Base-by-base conservation (phyloP, 257 asterid species). In the Rhazya stricta region DNA sequence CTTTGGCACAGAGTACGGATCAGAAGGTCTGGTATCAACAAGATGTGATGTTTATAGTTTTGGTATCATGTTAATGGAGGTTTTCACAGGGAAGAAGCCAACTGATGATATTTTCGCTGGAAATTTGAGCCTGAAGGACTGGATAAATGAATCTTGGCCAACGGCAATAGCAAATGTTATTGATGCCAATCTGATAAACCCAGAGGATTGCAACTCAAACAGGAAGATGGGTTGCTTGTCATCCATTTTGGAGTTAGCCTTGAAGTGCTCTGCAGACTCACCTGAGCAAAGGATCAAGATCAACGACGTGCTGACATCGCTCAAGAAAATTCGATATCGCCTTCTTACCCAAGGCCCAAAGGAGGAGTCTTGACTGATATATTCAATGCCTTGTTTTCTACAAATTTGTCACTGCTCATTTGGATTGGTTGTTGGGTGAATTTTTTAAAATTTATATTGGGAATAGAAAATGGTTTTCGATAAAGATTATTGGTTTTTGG, bases 41-140 rank as follows among this genome's bases (percentile, higher is more conserved):
- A 79, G 75, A 53, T 77, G 87, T 9, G 91, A 87, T 43, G 60
- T 85, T 66, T 83, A 85, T 66, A 80, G 91, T 65, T 83, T 46
- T 0, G 89, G 90, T 5, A 53, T 85, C 56, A 77, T 84, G 81
- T 8, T 88, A 72, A 69, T 88, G 85, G 91, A 84, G 78, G 80
- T 77, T 0, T 81, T 84, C 57, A 82, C 89, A 0, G 45, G 85
- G 74, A 82, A 75, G 67, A 75, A 71, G 30, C 89, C 91, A 5
- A 76, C 63, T 0, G 81, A 87, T 42, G 84, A 50, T 30, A 25
- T 76, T 76, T 83, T 82, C 42, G n/a, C 71, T 1, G 88, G 68
- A 41, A 81, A 61, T 53, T 13, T 53, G 65, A 80, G 74, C 78
- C 56, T 87, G 19, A 85, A 62, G 79, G 74, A 66, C 27, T 83